phyloP scores from a whole-genome alignment of 2,329 filamentous ascomycete species.

The Pseudogymnoascus sp. region DNA sequence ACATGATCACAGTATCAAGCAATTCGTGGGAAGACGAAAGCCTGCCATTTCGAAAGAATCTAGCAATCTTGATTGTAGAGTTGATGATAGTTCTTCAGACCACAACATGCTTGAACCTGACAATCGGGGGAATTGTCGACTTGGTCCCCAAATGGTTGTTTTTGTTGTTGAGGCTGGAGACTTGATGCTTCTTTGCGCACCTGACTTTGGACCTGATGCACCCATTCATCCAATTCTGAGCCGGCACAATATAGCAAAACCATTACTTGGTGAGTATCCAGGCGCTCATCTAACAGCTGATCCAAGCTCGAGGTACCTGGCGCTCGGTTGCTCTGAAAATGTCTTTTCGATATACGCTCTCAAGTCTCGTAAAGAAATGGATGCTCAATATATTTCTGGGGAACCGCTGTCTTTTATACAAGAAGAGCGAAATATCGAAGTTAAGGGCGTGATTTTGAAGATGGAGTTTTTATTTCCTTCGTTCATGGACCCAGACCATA shows the following conservation, averaged over 20 bases:
- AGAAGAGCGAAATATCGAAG: constrained; percentile 25
- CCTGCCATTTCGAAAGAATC: background rate
- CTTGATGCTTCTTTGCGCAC: constrained; percentile 69
- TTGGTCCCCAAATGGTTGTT: constrained; percentile 75
- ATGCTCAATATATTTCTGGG: constrained; percentile 38
- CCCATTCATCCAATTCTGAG: constrained; percentile 38
- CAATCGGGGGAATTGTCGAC: constrained; percentile 13
- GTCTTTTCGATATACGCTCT: constrained; percentile 67
- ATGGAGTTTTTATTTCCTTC: constrained; percentile 78
- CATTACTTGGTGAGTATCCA: constrained; percentile 45
- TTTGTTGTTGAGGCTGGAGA: constrained; percentile 67
- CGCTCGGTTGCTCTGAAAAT: constrained; percentile 62
- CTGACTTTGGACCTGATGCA: constrained; percentile 36
- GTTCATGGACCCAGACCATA: constrained; percentile 55
- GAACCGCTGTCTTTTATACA: constrained; percentile 53
- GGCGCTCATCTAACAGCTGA: constrained; percentile 68
- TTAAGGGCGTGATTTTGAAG: constrained; percentile 71
- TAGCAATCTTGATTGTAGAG: background rate
- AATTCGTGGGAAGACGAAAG: background rate
- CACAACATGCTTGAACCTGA: background rate
- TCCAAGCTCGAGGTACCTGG: constrained; percentile 60
- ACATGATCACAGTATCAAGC: background rate
- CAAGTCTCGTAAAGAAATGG: constrained; percentile 46
- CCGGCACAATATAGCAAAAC: constrained; percentile 45
- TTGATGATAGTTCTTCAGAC: background rate